These are phyloP conservation scores for Clavispora carvajalis DNA, from an alignment of 805 yeast genomes.

Conservation along the genomic window DNA sequence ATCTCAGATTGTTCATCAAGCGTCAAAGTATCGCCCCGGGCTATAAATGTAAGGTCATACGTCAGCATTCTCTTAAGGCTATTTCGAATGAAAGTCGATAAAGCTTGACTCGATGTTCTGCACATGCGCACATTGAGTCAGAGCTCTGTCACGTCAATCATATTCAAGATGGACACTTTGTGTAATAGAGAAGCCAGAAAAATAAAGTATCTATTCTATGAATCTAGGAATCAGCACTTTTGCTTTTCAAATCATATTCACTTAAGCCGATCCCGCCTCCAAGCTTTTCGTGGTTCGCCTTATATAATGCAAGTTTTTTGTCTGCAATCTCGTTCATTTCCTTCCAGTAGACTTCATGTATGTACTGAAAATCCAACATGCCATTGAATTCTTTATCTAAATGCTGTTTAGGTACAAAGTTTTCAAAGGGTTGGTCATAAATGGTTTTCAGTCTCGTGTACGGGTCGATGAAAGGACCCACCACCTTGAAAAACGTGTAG, in stretches of 20 bases:
- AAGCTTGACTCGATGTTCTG: neutral
- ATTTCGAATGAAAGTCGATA: neutral
- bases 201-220: neutral
- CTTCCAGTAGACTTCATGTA: conserved; percentile 51
- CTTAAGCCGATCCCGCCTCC: conserved; percentile 50
- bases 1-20: conserved; percentile 7
- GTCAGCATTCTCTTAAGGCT: neutral
- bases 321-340: conserved; percentile 42
- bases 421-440: conserved; percentile 53
- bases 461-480: conserved; percentile 45
- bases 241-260: conserved; percentile 44
- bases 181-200: too few species aligned
- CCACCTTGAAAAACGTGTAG: conserved; percentile 16
- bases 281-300: conserved; percentile 35
- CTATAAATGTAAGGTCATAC: conserved; percentile 12
- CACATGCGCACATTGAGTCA: neutral
- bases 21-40: conserved; percentile 10
- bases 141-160: too few species aligned
- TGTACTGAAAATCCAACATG: conserved; percentile 45
- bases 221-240: neutral
- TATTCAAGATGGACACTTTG: too few species aligned
- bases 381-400: conserved; percentile 47
- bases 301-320: conserved; percentile 27
- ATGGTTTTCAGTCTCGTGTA: conserved; percentile 52
- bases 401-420: conserved; percentile 49